Conservation (phyloP, 2,329 filamentous ascomycete genomes). For the Epichloe baconii region DNA sequence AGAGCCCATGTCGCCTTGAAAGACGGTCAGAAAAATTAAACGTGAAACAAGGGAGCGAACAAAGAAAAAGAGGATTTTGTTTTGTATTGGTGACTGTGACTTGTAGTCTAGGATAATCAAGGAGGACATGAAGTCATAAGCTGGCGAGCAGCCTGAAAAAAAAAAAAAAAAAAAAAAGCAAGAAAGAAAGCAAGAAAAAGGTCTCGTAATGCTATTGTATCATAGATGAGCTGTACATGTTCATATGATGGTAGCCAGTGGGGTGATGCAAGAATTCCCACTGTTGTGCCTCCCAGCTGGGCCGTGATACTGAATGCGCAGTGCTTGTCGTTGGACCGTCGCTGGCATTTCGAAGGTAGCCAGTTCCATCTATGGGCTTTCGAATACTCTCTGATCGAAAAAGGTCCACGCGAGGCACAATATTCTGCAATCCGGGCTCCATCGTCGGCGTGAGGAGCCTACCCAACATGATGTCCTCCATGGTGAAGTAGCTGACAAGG, state of each 20-base stretch:
- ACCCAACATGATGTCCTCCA: constrained; percentile 41
- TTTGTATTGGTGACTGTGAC: too few relatives aligned
- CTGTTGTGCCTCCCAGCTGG: constrained; percentile 2
- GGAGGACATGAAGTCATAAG: neutral
- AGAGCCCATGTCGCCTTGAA: neutral
- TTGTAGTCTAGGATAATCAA: neutral
- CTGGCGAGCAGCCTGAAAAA: neutral
- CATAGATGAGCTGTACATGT: neutral
- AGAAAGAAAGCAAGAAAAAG: neutral
- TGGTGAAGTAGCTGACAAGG: constrained; percentile 74
- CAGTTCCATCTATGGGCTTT: constrained; percentile 3
- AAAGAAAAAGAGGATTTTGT: too few relatives aligned
- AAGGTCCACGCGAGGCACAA: constrained; percentile 3
- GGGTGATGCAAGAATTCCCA: constrained; percentile 3
- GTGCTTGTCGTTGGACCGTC: neutral
- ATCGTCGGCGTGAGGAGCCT: constrained; percentile 1
- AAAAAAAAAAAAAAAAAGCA: too few relatives aligned
- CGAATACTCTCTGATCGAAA: constrained; percentile 1
- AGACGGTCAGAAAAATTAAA: too few relatives aligned
- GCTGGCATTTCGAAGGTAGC: neutral
- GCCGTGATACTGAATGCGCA: neutral
- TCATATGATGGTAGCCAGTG: neutral
- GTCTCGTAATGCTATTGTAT: neutral
- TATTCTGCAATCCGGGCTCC: neutral
- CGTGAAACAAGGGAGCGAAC: too few relatives aligned